phyloP scores from a whole-genome alignment of 1,139 yeast genomes.

The Diutina rugosa region DNA sequence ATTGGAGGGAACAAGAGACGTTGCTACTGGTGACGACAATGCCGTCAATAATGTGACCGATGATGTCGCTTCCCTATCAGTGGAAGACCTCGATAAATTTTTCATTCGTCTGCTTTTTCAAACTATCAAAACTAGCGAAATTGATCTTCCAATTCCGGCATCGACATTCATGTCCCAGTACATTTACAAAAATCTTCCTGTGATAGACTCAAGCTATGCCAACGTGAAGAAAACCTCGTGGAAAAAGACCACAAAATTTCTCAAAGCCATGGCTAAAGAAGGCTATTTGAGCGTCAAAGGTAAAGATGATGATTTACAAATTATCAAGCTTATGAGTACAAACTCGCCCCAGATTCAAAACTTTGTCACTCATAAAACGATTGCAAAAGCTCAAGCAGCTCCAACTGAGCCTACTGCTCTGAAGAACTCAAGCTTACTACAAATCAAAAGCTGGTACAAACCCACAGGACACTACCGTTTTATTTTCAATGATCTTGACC shows the following conservation, averaged over 20 bases:
- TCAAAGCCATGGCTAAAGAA: slow-evolving; percentile 75
- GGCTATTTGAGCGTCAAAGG: slow-evolving; percentile 58
- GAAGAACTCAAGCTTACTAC: slow-evolving; percentile 16
- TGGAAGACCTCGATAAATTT: slow-evolving; percentile 69
- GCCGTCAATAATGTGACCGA: background rate
- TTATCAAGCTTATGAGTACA: slow-evolving; percentile 35
- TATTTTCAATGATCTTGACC: slow-evolving; percentile 35
- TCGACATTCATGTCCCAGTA: slow-evolving; percentile 66
- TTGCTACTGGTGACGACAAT: slow-evolving; percentile 2
- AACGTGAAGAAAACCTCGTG: slow-evolving; percentile 75
- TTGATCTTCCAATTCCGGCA: slow-evolving; percentile 50
- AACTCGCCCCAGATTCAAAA: slow-evolving; percentile 37
- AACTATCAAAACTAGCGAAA: slow-evolving; percentile 44
- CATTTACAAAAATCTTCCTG: slow-evolving; percentile 61
- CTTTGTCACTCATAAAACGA: slow-evolving; percentile 51
- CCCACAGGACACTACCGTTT: slow-evolving; percentile 38
- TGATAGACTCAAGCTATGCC: slow-evolving; percentile 35
- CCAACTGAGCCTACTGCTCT: slow-evolving; percentile 9
- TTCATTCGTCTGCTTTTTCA: slow-evolving; percentile 59
- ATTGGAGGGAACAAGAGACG: slow-evolving; percentile 3
- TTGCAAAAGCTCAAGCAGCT: slow-evolving; percentile 10
- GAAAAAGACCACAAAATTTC: slow-evolving; percentile 78
- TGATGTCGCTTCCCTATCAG: slow-evolving; percentile 17
- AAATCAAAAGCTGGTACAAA: slow-evolving; percentile 32
- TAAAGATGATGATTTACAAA: slow-evolving; percentile 46